Percentiles rank a stretch among this genome's conserved stretches.
Conservation (phyloP, 768 basidiomycete genomes). For the Podaxis mareebaensis region DNA sequence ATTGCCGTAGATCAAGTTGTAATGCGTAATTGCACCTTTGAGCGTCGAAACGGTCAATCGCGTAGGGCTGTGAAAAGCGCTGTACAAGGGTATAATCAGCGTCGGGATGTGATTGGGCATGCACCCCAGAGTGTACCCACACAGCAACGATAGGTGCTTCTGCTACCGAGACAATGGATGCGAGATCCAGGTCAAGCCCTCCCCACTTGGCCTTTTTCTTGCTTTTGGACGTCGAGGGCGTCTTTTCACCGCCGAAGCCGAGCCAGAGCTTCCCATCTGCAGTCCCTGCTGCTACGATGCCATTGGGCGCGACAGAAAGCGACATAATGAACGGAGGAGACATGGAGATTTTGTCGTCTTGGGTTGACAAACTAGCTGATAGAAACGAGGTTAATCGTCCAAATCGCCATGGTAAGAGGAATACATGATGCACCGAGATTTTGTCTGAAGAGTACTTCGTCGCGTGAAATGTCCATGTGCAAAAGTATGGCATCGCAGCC, state of each 20-base stretch:
- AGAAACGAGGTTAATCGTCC: not conserved
- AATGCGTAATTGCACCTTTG: constrained; percentile 56
- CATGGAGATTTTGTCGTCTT: constrained; percentile 52
- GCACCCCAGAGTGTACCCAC: constrained; percentile 37
- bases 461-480: constrained; percentile 66
- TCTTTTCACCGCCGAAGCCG: constrained; percentile 70
- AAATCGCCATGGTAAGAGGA: not conserved
- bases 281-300: constrained; percentile 67
- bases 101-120: not conserved
- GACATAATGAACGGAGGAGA: constrained; percentile 78
- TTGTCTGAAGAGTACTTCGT: constrained; percentile 55
- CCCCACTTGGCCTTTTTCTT: constrained; percentile 73
- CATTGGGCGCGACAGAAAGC: constrained; percentile 56
- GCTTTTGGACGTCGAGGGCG: constrained; percentile 31
- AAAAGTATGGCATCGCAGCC: constrained; percentile 72
- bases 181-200: constrained; percentile 54
- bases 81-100: constrained; percentile 31
- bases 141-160: constrained; percentile 75
- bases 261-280: constrained; percentile 77
- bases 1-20: constrained; percentile 42
- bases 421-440: constrained; percentile 51
- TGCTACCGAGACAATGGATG: constrained; percentile 50
- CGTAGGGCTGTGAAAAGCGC: constrained; percentile 46
- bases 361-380: constrained; percentile 36
- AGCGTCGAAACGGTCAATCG: constrained; percentile 58